Evolutionary conservation across 2,329 filamentous ascomycete genomes (phyloP), one percentile per base, ranked within the genome.

Genomic region (Hirsutella minnesotensis): DNA sequence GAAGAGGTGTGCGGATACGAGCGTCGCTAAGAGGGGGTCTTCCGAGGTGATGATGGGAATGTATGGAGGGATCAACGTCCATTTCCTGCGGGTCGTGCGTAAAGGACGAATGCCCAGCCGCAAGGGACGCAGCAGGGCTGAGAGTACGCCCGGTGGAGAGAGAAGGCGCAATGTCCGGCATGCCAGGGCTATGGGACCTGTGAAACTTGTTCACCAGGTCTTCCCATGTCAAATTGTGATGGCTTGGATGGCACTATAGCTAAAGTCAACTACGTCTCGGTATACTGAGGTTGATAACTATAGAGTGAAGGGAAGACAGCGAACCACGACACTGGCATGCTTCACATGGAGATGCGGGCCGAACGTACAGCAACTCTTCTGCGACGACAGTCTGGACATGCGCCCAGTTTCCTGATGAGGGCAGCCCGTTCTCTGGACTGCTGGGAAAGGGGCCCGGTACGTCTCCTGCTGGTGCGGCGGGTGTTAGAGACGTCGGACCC

Each of bases 171-270:
- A 73, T 67, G 20, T 75, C 71, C 45, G 69, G 70, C 38, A 72
- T 61, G 22, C 57, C 60, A 27, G 73, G 71, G 49, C 72, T 76
- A 44, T 70, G 66, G 34, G 70, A 68, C 44, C 68, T 66, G 57
- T 66, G 61, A 43, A 74, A 77, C 51, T 75, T 77, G 51, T 61
- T 63, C 38, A 71, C 64, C 15, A 74, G 70, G 47, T 77, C 73
- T 54, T 77, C 73, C 73, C 74, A 79, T 10, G 70, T 75, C 72
- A 77, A 72, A 49, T 71, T 71, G 49, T 77, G 74, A 54, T 79
- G 75, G 49, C 67, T 72, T 13, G 75, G 74, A 50, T 77, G 72
- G 54, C 75, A 79, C 74, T 75, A 63, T 22, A 43, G 39, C 18
- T 15, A 43, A 40, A 27, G 24, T 27, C 16, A 35, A 44, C 29